Conservation (phyloP, 331 rosid species). For the Cucumis variabilis region DNA sequence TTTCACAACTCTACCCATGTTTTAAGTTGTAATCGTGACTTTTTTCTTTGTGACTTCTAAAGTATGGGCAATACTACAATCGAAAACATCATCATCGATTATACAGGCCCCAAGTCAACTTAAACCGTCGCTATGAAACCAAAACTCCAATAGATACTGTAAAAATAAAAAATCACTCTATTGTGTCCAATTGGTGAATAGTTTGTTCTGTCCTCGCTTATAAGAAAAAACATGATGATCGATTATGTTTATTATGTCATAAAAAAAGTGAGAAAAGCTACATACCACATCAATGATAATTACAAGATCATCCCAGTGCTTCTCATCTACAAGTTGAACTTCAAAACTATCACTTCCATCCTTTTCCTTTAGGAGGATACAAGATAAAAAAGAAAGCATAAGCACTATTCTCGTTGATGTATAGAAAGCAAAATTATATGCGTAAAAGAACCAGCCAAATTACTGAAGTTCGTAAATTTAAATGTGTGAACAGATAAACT, state of each 20-base stretch:
- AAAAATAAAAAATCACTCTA: neutral
- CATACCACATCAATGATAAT: slow-evolving; percentile 92
- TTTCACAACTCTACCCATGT: neutral
- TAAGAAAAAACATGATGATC: too few species aligned
- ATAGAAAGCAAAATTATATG: too few species aligned
- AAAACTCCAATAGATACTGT: neutral
- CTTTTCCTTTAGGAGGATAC: slow-evolving; percentile 52
- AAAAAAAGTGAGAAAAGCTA: slow-evolving; percentile 1
- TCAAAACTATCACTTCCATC: slow-evolving; percentile 95
- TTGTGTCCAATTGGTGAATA: neutral
- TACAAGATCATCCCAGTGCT: slow-evolving; percentile 98
- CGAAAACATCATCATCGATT: neutral
- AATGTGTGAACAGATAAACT: too few species aligned
- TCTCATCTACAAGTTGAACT: slow-evolving; percentile 90
- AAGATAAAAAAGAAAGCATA: neutral
- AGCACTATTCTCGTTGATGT: too few species aligned
- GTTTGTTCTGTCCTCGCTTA: too few species aligned
- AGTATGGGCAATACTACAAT: neutral
- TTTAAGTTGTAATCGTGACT: neutral
- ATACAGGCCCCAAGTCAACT: neutral
- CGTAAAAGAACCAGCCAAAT: too few species aligned
- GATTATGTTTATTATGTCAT: too few species aligned
- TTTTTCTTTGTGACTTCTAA: neutral
- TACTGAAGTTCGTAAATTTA: too few species aligned
- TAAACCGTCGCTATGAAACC: slow-evolving; percentile 11